A percentile compares a stretch with the other conserved stretches of the same genome.
Evolutionary conservation across 2,329 filamentous ascomycete species (phyloP).

Genomic region (Fusarium brachygibbosum): DNA sequence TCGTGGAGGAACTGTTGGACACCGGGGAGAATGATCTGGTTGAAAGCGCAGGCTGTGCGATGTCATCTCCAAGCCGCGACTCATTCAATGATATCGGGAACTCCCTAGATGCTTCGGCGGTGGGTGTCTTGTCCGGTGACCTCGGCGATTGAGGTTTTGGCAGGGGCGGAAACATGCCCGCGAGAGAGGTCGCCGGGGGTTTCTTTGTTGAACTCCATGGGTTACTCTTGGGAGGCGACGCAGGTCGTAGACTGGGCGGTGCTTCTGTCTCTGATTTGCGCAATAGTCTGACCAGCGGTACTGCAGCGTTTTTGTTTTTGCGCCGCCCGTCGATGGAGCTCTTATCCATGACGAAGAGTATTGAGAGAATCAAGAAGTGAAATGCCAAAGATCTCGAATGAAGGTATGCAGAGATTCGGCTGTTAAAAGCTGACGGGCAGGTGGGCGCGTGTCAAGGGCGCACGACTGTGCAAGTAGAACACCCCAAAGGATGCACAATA

Average conservation of each 20-base stretch:
- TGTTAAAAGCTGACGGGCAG: conserved; percentile 22
- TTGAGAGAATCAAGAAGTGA: conserved; percentile 1
- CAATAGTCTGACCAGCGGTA: conserved; percentile 11
- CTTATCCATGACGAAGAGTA: conserved; percentile 40
- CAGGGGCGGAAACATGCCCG: conserved; percentile 44
- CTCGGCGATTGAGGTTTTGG: conserved; percentile 22
- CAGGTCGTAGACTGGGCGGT: conserved; percentile 47
- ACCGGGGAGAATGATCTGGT: conserved; percentile 38
- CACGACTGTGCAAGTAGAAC: conserved; percentile 26
- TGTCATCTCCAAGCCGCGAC: conserved; percentile 21
- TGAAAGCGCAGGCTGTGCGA: conserved; percentile 11
- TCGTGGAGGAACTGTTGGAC: conserved; percentile 41
- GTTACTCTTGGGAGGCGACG: conserved; percentile 53
- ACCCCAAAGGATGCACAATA: conserved; percentile 35
- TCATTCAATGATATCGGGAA: conserved; percentile 29
- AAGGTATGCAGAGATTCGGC: conserved; percentile 12
- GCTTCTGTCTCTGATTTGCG: conserved; percentile 32
- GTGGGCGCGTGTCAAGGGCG: conserved; percentile 28
- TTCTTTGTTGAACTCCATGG: conserved; percentile 48
- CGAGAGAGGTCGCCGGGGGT: conserved; percentile 1
- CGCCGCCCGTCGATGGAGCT: conserved; percentile 49
- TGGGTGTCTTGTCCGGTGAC: conserved; percentile 16
- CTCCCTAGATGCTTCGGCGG: conserved; percentile 27
- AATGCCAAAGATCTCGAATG: neutral
- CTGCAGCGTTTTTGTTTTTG: conserved; percentile 30